Conservation (phyloP, 148 eudicot species). For the Arbutus unedo region DNA sequence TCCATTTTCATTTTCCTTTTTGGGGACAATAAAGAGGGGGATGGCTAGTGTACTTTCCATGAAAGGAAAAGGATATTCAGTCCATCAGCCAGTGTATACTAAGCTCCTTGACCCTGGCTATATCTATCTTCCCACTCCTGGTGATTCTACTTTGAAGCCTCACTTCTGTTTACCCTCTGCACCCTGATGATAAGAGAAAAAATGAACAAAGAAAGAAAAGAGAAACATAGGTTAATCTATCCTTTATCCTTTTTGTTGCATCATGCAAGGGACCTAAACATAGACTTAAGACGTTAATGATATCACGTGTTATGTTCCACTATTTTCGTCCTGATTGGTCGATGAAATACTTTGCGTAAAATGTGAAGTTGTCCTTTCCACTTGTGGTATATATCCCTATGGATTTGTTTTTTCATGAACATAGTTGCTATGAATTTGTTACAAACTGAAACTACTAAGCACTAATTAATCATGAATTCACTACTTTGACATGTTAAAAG, state of each 20-base stretch:
- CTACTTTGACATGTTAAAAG: constrained; percentile 5
- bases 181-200: background rate
- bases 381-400: background rate
- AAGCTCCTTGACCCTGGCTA: background rate
- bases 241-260: background rate
- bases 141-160: background rate
- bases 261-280: background rate
- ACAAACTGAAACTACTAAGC: background rate
- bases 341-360: background rate
- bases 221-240: background rate
- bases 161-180: background rate
- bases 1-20: background rate
- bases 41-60: background rate
- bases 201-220: background rate
- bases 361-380: background rate
- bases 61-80: background rate
- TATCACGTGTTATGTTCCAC: background rate
- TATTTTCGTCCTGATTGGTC: background rate
- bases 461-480: background rate
- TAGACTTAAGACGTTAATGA: background rate
- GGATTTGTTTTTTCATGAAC: background rate
- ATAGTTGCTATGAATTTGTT: background rate
- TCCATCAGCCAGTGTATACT: background rate
- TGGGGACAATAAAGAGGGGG: background rate
- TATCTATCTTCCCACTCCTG: background rate